Conservation (phyloP, 306 rosid species). For the Cicer pinnatifidum region DNA sequence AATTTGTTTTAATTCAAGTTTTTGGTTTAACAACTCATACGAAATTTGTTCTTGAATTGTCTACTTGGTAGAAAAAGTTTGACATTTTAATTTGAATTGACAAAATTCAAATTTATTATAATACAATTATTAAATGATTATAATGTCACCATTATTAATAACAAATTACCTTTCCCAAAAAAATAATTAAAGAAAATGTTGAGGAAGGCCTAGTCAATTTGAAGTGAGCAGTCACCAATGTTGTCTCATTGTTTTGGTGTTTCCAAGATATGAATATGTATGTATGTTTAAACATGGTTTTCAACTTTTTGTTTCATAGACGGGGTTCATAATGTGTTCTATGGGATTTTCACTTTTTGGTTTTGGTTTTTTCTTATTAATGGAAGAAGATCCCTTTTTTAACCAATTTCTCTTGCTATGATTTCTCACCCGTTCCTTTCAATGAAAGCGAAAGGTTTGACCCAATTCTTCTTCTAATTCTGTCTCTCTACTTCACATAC, state of each 20-base stretch:
- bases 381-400: constrained; percentile 74
- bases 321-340: constrained; percentile 51
- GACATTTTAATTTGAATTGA: too few relatives aligned
- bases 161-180: too few relatives aligned
- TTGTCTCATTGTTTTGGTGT: constrained; percentile 47
- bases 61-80: too few relatives aligned
- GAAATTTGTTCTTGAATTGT: too few relatives aligned
- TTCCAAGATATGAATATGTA: constrained; percentile 11
- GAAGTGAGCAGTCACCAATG: neutral
- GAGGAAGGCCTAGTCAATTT: constrained; percentile 6
- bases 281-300: too few relatives aligned
- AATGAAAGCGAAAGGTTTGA: constrained; percentile 77
- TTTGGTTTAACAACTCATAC: neutral
- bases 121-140: too few relatives aligned
- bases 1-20: neutral
- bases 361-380: constrained; percentile 67
- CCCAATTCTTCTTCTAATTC: constrained; percentile 42
- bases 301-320: constrained; percentile 15
- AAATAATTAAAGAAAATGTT: neutral
- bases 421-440: constrained; percentile 82
- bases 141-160: too few relatives aligned
- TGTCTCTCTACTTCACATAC: constrained; percentile 1
- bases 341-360: constrained; percentile 57
- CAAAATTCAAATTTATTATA: too few relatives aligned
- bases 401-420: constrained; percentile 62